Evolutionary conservation across 441 rosid species (phyloP).

Genomic region (Erodium texanum): DNA sequence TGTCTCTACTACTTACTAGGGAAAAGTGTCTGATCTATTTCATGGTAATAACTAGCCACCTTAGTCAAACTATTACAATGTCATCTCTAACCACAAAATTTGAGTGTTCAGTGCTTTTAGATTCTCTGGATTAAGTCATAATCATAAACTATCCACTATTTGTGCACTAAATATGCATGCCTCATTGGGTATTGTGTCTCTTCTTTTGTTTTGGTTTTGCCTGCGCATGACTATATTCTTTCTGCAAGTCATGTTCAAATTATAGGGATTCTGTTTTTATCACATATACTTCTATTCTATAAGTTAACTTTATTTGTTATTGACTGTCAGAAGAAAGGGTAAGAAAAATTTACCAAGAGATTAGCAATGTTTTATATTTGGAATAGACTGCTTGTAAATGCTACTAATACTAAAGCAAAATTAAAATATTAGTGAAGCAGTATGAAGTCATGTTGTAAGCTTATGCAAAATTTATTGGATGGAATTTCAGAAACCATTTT

Average conservation of each 20-base stretch:
- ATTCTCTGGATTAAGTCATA: not conserved
- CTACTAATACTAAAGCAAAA: not conserved
- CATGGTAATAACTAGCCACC: slow-evolving; percentile 46
- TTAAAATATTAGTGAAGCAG: not conserved
- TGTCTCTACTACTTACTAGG: slow-evolving; percentile 77
- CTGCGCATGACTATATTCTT: not conserved
- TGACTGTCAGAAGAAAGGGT: not conserved
- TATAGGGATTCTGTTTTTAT: not conserved
- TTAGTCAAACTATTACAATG: too few relatives aligned
- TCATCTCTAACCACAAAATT: too few relatives aligned
- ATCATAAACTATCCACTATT: not conserved
- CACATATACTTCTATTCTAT: not conserved
- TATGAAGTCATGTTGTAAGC: not conserved
- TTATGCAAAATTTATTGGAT: not conserved
- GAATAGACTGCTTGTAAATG: slow-evolving; percentile 1
- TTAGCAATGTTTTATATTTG: not conserved
- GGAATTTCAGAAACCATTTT: not conserved
- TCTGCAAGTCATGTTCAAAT: not conserved
- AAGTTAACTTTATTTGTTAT: not conserved
- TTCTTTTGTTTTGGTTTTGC: not conserved
- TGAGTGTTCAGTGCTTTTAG: too few relatives aligned
- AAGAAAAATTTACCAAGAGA: not conserved
- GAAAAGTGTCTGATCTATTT: slow-evolving; percentile 56
- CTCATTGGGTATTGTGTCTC: not conserved
- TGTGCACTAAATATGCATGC: not conserved